A percentile compares a stretch with the other conserved stretches of the same genome.
These are phyloP conservation scores for Venturia nashicola DNA, from an alignment of 2,329 filamentous ascomycete genomes.

Conservation along the genomic window DNA sequence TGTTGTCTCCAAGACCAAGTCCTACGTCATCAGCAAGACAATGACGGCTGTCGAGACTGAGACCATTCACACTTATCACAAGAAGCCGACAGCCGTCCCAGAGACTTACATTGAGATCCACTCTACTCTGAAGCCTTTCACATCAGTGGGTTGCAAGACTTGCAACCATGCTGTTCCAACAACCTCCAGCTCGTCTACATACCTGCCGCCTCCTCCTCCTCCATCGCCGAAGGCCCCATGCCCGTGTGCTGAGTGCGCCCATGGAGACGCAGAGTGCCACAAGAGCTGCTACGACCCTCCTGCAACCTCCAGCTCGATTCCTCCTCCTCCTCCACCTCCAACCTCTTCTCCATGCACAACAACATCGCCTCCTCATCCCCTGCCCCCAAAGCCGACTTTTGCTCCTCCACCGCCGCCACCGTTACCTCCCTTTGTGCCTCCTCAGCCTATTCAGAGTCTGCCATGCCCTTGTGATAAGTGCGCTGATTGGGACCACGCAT, in stretches of 20 bases:
- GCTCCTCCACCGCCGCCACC: neutral
- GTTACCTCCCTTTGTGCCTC: neutral
- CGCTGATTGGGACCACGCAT: neutral
- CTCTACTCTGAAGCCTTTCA: neutral
- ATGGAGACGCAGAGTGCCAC: neutral
- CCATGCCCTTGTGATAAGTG: neutral
- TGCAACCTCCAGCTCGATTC: neutral
- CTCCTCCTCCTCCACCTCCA: neutral
- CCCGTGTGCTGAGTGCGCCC: neutral
- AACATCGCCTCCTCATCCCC: neutral
- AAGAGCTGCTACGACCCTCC: neutral
- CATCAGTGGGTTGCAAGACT: neutral
- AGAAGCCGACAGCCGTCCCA: neutral
- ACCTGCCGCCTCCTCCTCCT: neutral
- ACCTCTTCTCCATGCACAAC: too few relatives aligned
- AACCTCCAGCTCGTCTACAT: neutral
- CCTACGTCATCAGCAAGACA: conserved; percentile 1
- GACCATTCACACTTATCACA: neutral
- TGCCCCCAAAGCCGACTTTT: neutral
- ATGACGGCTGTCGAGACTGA: neutral
- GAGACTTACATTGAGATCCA: neutral
- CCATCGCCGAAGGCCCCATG: neutral
- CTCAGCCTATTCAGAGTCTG: neutral
- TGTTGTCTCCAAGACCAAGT: neutral
- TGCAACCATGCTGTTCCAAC: neutral